Evolutionary conservation across 75 land plant species (phyloP).

Genomic region (Pseudotsuga menziesii): DNA sequence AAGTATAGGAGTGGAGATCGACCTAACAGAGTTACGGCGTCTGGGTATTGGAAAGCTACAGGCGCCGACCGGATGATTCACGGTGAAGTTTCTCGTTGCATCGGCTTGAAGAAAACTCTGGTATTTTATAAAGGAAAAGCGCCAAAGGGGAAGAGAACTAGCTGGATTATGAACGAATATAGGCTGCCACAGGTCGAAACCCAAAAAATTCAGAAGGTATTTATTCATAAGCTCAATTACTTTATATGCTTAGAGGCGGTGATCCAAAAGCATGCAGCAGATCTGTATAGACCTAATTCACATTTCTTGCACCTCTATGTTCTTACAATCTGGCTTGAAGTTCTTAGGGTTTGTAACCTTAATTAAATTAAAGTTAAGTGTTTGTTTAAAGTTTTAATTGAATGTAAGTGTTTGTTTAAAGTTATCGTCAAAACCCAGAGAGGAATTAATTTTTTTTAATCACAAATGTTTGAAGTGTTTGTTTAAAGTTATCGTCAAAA

Average conservation of each 20-base stretch:
- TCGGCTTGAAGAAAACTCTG: constrained; percentile 75
- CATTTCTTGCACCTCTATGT: too few relatives aligned
- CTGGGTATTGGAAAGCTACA: constrained; percentile 84
- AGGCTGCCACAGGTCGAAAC: constrained; percentile 54
- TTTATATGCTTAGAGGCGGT: background rate
- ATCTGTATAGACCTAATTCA: too few relatives aligned
- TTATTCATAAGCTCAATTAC: background rate
- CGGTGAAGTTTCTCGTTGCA: constrained; percentile 26
- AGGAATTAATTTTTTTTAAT: too few relatives aligned
- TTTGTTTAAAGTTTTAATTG: too few relatives aligned
- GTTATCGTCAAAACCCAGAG: too few relatives aligned
- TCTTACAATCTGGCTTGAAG: too few relatives aligned
- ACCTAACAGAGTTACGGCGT: constrained; percentile 67
- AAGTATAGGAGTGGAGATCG: constrained; percentile 68
- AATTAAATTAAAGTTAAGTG: too few relatives aligned
- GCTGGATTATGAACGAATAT: constrained; percentile 85
- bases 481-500: too few relatives aligned
- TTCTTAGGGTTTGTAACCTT: too few relatives aligned
- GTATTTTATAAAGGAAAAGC: constrained; percentile 77
- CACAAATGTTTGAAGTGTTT: too few relatives aligned
- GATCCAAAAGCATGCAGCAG: background rate
- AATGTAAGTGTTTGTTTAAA: too few relatives aligned
- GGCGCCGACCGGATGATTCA: constrained; percentile 68
- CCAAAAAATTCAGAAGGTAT: constrained; percentile 21
- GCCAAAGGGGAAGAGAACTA: constrained; percentile 60